Evolutionary conservation across 768 basidiomycete genomes (phyloP), one percentile per base, ranked within the genome.

Genomic region (Tulasnella sp.): DNA sequence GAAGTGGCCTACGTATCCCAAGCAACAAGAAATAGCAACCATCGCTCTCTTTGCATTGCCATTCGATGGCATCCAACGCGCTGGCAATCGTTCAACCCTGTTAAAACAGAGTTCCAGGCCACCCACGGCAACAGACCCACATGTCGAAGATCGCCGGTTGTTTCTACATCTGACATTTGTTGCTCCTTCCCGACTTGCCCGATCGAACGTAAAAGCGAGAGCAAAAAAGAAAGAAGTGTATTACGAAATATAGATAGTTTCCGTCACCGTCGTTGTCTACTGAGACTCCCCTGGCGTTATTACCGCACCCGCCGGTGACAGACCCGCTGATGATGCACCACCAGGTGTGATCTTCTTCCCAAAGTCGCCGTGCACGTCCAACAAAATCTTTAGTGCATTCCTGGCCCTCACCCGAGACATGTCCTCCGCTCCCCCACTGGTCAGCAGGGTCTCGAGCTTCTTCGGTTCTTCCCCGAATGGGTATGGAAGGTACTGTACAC

Each of bases 281-380:
- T 38, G 19, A 15, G 40, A n/a, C 34, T 70, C 68, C 40, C 37
- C 68, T 64, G 74, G 64, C 42, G 74, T 29, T 31, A 75, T 40
- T 34, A 68, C 9, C 34, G 52, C 54, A 58, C 54, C 54, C 54
- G 54, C 54, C 25, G 49, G 22, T 17, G 74, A 19, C 22, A 37
- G 5, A 9, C 49, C 49, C 49, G 49, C 19, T 15, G 49, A 31
- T 14, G 42, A 14, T 37, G 3, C 67, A 17, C 40, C 72, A n/a
- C 71, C 70, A 39, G 72, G 75, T 22, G 36, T 6, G 67, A 67
- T 71, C 22, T 71, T 49, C 58, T 42, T 77, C 34, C 91, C 91
- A 84, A 94, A 92, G 82, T 95, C 93, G n/a, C 93, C 92, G 83
- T 94, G 93, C 49, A 93, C 91, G 80, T 95, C 94, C 81, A 96